Evolutionary conservation across 1,284 basidiomycete species (phyloP), one percentile per base, ranked within the genome.

Genomic region (Xanthoconium separans): DNA sequence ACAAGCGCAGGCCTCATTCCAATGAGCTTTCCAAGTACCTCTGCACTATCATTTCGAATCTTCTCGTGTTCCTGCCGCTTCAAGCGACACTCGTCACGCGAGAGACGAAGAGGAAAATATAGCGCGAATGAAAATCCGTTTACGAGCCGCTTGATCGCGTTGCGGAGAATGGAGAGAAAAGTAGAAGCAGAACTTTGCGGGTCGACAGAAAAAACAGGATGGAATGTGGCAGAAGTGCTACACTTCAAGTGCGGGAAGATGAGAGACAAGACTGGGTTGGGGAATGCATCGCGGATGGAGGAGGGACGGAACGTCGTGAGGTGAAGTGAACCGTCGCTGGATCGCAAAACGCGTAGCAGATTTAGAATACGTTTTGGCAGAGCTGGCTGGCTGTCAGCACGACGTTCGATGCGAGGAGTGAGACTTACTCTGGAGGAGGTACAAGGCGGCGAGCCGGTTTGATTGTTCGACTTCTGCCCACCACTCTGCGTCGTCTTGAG

Each of bases 401-500:
- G 15, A 34, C 42, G 46, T 51, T 39, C 20, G 3, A 7, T 18
- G 43, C 6, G 40, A 41, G 40, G 44, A 27, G 1, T 13, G 44
- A 39, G 12, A 30, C 64, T 47, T 62, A 90, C 88, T 88, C 73
- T 89, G 84, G 5, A 90, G 56, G 29, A 90, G 71, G 65, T 86
- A 87, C 65, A 77, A 74, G 12, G 76, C 75, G 9, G 82, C 71
- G 34, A 73, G 78, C 45, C 65, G 57, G 37, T 70, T 65, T 1
- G 87, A 89, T 34, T 80, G 75, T 56, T 81, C 83, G 44, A 87
- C 65, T 48, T 85, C 82, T 18, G 77, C 74, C 89, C 89, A 91
- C 87, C 87, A 91, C 53, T 89, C 83, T 11, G 84, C 81, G 60
- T 90, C 88, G 6, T 75, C 70, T 62, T 91, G 88, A 8, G 81